A percentile compares a stretch with the other conserved stretches of the same genome.
Conservation (phyloP, 306 rosid species). For the Rosa chinensis region DNA sequence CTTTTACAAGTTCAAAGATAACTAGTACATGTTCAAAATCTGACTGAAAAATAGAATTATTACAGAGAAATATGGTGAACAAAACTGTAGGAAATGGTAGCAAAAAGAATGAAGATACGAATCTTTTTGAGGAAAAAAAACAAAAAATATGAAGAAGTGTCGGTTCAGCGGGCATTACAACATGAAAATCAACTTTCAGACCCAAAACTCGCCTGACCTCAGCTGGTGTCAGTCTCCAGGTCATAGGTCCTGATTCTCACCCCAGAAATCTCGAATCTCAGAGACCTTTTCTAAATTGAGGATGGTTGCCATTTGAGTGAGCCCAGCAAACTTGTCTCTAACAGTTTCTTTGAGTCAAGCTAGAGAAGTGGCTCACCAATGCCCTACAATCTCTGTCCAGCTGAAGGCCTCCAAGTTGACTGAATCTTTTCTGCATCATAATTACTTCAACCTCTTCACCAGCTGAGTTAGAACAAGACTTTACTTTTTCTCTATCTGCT, state of each 20-base stretch:
- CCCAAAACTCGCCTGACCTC: conserved; percentile 93
- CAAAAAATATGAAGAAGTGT: no score
- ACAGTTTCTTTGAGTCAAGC: conserved; percentile 92
- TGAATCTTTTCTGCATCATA: conserved; percentile 94
- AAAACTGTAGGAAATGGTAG: conserved; percentile 13
- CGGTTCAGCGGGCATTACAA: no score
- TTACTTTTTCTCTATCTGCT: conserved; percentile 77
- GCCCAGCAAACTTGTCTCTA: conserved; percentile 92
- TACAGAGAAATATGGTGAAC: neutral
- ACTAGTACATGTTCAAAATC: no score
- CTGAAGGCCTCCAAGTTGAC: conserved; percentile 98
- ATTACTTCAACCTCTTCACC: conserved; percentile 21
- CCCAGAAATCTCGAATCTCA: conserved; percentile 97
- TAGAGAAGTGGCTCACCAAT: conserved; percentile 87
- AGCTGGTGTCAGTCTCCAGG: conserved; percentile 97
- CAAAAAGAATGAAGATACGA: conserved; percentile 26
- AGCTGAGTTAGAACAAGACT: conserved; percentile 56
- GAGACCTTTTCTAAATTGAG: conserved; percentile 93
- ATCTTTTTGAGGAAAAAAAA: no score
- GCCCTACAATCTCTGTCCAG: conserved; percentile 94
- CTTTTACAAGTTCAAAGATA: neutral
- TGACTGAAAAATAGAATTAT: no score
- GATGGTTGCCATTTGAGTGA: conserved; percentile 93
- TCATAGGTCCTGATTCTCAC: conserved; percentile 98
- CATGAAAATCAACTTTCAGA: no score